Base-by-base conservation (phyloP, 192 early-diverging fungal species). In the Coemansia sp. region DNA sequence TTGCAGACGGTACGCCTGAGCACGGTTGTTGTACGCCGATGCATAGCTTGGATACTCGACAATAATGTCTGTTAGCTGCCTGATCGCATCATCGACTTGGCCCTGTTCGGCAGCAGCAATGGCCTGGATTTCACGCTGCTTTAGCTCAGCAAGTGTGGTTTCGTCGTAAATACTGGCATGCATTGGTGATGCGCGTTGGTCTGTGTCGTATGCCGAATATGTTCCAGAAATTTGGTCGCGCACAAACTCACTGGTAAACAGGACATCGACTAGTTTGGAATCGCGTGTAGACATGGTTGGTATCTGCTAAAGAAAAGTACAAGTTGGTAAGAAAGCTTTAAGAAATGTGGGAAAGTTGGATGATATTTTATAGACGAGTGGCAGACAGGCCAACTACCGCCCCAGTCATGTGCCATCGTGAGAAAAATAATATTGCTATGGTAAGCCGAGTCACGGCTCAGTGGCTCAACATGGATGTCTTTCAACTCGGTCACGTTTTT, bases 1-100 rank as follows among this genome's bases (percentile, higher is more conserved):
- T 35, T 76, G 45, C 10, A 90, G 60, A 1, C 89, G 63, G 45
- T 69, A 66, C 1, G 70, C 78, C 63, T 81, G 82, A 6, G 79
- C 77, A 5, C 79, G 63, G 67, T 89, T 90, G 81, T 89, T 90
- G 75, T 85, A 88, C 0, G 85, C 86, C 2, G 83, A 85, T 17
- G 86, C 83, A 62, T 89, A 90, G 19, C 49, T 22, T 27, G 83
- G 81, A 48, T 71, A 78, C 37, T 80, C 57, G 5, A 17, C 15
- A 32, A 89, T 80, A 32, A 78, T 69, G 9, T 65, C 54, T 10
- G 64, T 51, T 21, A 90, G 71, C 24, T 66, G 59, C 0, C 3
- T 45, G 2, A 84, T 51, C 2, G 81, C 85, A 4, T 23, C 68
- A 0, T 48, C 52, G 9, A 85, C 12, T 9, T 83, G 55, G 22